Evolutionary conservation across 1,139 yeast genomes (phyloP).

Genomic region (Lizanozyma gosingica): DNA sequence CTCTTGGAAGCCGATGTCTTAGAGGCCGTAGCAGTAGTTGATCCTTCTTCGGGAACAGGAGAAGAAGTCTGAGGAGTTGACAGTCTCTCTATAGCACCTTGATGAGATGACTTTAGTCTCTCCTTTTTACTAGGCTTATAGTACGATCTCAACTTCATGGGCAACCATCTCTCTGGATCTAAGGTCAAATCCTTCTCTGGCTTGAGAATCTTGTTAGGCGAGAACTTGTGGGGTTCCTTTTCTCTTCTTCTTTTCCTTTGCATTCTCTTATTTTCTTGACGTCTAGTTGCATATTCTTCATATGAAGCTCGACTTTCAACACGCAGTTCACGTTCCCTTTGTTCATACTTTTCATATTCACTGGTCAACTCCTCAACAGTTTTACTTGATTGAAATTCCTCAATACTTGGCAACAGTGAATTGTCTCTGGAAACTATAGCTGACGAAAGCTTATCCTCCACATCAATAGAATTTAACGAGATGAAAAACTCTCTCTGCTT

Average conservation of each 20-base stretch:
- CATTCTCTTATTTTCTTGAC: constrained; percentile 3
- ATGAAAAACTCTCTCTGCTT: no score
- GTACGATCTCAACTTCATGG: constrained; percentile 74
- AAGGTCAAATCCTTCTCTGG: constrained; percentile 13
- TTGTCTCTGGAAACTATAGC: constrained; percentile 3
- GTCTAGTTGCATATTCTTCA: no score
- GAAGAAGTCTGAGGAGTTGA: constrained; percentile 15
- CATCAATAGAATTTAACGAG: no score
- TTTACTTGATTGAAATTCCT: constrained; percentile 21
- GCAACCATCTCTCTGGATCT: constrained; percentile 78
- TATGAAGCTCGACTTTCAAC: no score
- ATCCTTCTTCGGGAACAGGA: constrained; percentile 11
- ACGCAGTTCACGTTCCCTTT: no score
- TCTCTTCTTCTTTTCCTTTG: not conserved
- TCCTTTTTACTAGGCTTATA: constrained; percentile 69
- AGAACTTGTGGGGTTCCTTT: constrained; percentile 23
- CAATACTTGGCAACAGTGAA: constrained; percentile 12
- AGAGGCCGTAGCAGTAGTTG: constrained; percentile 12
- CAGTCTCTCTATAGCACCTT: constrained; percentile 58
- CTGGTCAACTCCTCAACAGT: constrained; percentile 5
- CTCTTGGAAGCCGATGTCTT: constrained; percentile 16
- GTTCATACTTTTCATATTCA: no score
- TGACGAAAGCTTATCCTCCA: not conserved
- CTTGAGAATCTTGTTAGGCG: constrained; percentile 26
- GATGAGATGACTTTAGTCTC: constrained; percentile 54